These are phyloP conservation scores for Penicillium concentricum DNA, from an alignment of 2,329 filamentous ascomycete species.

Conservation along the genomic window DNA sequence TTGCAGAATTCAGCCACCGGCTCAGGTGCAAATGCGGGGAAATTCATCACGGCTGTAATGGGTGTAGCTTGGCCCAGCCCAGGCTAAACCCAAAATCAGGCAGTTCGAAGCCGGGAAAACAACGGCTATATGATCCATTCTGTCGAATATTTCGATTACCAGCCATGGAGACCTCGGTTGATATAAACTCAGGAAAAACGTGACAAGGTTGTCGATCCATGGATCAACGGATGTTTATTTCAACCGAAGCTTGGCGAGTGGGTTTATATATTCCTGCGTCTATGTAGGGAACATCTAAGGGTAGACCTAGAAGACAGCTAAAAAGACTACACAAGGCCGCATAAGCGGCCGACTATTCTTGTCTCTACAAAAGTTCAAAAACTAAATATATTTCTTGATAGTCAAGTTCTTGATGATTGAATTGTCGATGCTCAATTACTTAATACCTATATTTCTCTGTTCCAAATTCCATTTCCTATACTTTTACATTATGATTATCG, in stretches of 20 bases:
- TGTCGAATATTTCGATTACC: background rate
- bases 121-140: background rate
- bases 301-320: too few relatives aligned
- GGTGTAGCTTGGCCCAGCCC: background rate
- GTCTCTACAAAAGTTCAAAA: too few relatives aligned
- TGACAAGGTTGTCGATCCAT: background rate
- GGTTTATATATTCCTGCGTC: background rate
- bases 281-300: too few relatives aligned
- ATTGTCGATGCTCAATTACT: too few relatives aligned
- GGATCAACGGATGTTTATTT: background rate
- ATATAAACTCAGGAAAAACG: background rate
- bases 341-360: too few relatives aligned
- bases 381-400: too few relatives aligned
- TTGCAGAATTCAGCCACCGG: background rate
- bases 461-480: too few relatives aligned
- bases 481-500: too few relatives aligned
- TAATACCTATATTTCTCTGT: too few relatives aligned
- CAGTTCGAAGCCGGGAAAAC: background rate
- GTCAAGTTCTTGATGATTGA: too few relatives aligned
- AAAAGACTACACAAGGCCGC: too few relatives aligned
- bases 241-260: background rate
- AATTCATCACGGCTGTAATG: constrained; percentile 1
- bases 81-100: constrained; percentile 3
- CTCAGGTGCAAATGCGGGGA: constrained; percentile 2
- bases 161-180: too few relatives aligned